Percentiles rank a stretch among this genome's conserved stretches.
Conservation (phyloP, 2,329 filamentous ascomycete genomes). For the Penicillium concentricum region DNA sequence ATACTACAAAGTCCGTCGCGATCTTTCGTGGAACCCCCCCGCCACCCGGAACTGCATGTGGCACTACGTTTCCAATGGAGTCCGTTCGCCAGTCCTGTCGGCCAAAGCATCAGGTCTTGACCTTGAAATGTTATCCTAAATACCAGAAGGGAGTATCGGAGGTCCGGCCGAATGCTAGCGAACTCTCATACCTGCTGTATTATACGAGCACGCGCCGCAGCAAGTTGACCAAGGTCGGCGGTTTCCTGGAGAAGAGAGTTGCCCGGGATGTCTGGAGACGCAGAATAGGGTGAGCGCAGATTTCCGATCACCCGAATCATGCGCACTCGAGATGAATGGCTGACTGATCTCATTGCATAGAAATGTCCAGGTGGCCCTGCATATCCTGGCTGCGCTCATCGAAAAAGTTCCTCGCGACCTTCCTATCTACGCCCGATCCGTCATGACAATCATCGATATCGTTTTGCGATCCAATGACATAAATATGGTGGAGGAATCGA, state of each 20-base stretch:
- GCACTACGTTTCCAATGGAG: constrained; percentile 46
- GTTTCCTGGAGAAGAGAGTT: constrained; percentile 91
- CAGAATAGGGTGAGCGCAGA: constrained; percentile 71
- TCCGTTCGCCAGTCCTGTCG: constrained; percentile 64
- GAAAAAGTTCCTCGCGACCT: constrained; percentile 91
- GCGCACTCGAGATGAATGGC: background rate
- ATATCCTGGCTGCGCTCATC: constrained; percentile 86
- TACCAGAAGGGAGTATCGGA: constrained; percentile 88
- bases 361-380: constrained; percentile 90
- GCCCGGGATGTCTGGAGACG: constrained; percentile 86
- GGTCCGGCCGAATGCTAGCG: constrained; percentile 93
- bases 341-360: constrained; percentile 44
- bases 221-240: constrained; percentile 94
- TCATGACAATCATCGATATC: constrained; percentile 79
- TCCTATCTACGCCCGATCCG: constrained; percentile 79
- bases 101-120: constrained; percentile 93
- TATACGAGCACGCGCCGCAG: constrained; percentile 91
- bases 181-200: constrained; percentile 94
- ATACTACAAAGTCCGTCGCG: background rate
- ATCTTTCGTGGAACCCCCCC: constrained; percentile 7
- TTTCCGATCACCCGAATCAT: background rate
- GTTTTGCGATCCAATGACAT: constrained; percentile 85
- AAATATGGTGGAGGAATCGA: constrained; percentile 86
- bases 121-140: constrained; percentile 93
- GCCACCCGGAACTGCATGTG: constrained; percentile 1